Percentiles rank a stretch among this genome's conserved stretches.
These are phyloP conservation scores for Fusarium marasasianum DNA, from an alignment of 2,329 filamentous ascomycete species.

Conservation along the genomic window DNA sequence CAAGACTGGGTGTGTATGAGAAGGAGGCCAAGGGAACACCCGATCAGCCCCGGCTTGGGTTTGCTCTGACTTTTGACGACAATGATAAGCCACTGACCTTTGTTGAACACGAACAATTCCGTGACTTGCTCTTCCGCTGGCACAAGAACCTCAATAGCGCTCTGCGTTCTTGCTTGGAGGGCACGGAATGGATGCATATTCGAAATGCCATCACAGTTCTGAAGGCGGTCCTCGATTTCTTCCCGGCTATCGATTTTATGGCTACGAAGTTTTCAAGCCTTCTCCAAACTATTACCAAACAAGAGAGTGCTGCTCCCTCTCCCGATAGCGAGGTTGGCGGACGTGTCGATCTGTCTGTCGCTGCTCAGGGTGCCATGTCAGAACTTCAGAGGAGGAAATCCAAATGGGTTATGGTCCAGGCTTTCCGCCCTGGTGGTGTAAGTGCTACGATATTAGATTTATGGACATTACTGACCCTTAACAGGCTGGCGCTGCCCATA, in stretches of 20 bases:
- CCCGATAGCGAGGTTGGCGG: constrained; percentile 63
- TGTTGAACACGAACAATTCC: constrained; percentile 86
- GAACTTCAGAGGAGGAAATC: constrained; percentile 73
- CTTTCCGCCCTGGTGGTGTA: constrained; percentile 73
- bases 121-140: constrained; percentile 87
- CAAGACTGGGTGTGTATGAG: constrained; percentile 80
- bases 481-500: constrained; percentile 44
- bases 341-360: constrained; percentile 78
- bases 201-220: constrained; percentile 93
- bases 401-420: constrained; percentile 78
- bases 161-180: constrained; percentile 81
- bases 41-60: constrained; percentile 74
- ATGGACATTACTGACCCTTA: constrained; percentile 29
- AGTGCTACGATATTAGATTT: constrained; percentile 34
- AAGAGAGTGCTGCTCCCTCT: constrained; percentile 62
- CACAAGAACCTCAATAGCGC: constrained; percentile 84
- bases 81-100: constrained; percentile 73
- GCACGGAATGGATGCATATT: constrained; percentile 96
- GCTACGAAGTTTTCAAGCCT: constrained; percentile 72
- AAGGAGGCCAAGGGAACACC: constrained; percentile 71
- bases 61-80: constrained; percentile 76
- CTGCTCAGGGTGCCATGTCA: constrained; percentile 76
- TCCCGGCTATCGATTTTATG: constrained; percentile 91
- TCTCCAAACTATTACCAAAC: constrained; percentile 71
- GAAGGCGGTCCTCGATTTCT: constrained; percentile 81